Conservation (phyloP, 1,284 basidiomycete species). For the Inonotus obliquus region DNA sequence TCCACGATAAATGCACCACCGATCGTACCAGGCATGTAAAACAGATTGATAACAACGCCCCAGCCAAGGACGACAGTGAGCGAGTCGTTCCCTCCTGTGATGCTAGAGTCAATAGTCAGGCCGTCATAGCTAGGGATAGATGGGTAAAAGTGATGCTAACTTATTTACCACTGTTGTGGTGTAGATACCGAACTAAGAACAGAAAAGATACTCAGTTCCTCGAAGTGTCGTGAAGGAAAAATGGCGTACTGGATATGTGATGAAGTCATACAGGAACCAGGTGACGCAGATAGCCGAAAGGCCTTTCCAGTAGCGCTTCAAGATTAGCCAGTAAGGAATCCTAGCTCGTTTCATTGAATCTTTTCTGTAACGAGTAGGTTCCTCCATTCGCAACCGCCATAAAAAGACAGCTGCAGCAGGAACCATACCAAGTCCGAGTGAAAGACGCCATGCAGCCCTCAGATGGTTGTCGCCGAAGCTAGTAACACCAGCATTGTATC, state of each 20-base stretch:
- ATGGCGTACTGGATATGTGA: slow-evolving; percentile 44
- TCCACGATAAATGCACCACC: slow-evolving; percentile 78
- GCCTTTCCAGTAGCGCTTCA: slow-evolving; percentile 76
- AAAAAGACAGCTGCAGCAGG: slow-evolving; percentile 79
- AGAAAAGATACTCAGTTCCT: not conserved
- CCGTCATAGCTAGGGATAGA: not conserved
- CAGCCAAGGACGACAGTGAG: slow-evolving; percentile 68
- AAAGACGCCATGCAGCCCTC: slow-evolving; percentile 83
- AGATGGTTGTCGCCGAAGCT: slow-evolving; percentile 79
- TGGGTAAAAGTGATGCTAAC: slow-evolving; percentile 31
- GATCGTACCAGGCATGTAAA: slow-evolving; percentile 77
- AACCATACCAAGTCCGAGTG: slow-evolving; percentile 83
- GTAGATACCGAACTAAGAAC: slow-evolving; percentile 72
- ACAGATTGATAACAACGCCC: slow-evolving; percentile 73
- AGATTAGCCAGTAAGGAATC: slow-evolving; percentile 76
- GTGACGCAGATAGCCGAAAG: slow-evolving; percentile 66
- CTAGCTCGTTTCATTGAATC: slow-evolving; percentile 69
- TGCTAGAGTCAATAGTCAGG: slow-evolving; percentile 31
- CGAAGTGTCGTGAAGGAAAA: not conserved
- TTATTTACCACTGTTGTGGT: slow-evolving; percentile 72
- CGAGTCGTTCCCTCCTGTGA: slow-evolving; percentile 49
- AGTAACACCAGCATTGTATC: not conserved
- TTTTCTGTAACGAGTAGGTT: slow-evolving; percentile 67
- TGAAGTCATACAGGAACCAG: slow-evolving; percentile 88
- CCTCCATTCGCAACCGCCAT: slow-evolving; percentile 85